phyloP scores from a whole-genome alignment of 768 basidiomycete genomes.

The Calvatia gigantea region DNA sequence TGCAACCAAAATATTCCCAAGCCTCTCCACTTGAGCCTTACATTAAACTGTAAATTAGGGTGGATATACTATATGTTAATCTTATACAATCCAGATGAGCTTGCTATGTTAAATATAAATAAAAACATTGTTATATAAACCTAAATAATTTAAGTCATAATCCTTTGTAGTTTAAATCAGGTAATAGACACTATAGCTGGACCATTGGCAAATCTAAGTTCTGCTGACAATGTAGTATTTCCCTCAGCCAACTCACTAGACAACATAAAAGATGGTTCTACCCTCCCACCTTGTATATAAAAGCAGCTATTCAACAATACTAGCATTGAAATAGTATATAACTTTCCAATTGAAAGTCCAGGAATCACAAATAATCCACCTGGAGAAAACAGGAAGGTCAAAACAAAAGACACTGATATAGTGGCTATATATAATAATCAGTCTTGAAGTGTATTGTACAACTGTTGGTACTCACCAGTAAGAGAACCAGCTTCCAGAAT shows the following conservation, averaged over 20 bases:
- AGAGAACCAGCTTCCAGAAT: slow-evolving; percentile 9
- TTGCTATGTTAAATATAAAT: too few species aligned
- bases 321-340: slow-evolving; percentile 12
- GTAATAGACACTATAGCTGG: neutral
- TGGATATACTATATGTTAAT: too few species aligned
- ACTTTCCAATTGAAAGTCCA: slow-evolving; percentile 9
- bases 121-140: too few species aligned
- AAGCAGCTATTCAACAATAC: slow-evolving; percentile 10
- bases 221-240: neutral
- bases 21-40: too few species aligned
- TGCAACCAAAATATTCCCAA: too few species aligned
- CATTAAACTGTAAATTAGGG: too few species aligned
- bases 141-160: too few species aligned
- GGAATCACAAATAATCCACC: slow-evolving; percentile 11
- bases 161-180: too few species aligned
- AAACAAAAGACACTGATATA: slow-evolving; percentile 7
- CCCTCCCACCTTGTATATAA: slow-evolving; percentile 4
- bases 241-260: neutral
- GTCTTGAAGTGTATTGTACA: neutral
- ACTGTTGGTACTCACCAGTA: slow-evolving; percentile 2
- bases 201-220: neutral
- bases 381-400: neutral
- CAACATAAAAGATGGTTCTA: neutral
- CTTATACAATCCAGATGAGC: too few species aligned
- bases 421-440: neutral